These are phyloP conservation scores for Wilcoxina mikolae DNA, from an alignment of 495 filamentous ascomycete genomes.

Conservation along the genomic window DNA sequence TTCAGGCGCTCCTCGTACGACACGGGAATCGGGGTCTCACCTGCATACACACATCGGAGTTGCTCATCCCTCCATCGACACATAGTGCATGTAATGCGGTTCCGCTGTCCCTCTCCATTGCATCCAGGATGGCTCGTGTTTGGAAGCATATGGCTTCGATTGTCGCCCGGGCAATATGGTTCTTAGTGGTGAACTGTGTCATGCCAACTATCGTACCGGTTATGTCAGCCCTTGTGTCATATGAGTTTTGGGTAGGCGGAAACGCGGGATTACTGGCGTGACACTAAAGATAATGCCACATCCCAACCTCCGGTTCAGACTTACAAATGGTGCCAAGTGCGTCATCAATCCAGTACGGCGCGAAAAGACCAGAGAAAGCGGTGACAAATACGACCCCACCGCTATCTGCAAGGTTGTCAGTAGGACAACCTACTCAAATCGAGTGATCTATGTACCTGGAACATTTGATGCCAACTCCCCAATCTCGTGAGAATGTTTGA, in stretches of 20 bases:
- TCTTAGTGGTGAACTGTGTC: slow-evolving; percentile 76
- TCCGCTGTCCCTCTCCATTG: slow-evolving; percentile 83
- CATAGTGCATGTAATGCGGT: slow-evolving; percentile 62
- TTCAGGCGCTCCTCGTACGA: slow-evolving; percentile 12
- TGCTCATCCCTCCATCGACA: slow-evolving; percentile 90
- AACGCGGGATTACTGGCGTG: no score
- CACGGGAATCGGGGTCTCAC: no score
- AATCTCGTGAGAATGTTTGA: slow-evolving; percentile 61
- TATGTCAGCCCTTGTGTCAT: neutral
- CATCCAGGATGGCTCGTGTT: slow-evolving; percentile 84
- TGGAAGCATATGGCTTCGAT: slow-evolving; percentile 93
- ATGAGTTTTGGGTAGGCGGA: no score
- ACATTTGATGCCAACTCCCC: slow-evolving; percentile 63
- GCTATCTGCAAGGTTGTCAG: slow-evolving; percentile 40
- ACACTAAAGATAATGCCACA: no score
- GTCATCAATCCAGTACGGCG: slow-evolving; percentile 98
- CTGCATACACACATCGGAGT: slow-evolving; percentile 91
- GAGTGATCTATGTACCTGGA: neutral
- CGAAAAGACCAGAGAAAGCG: slow-evolving; percentile 89
- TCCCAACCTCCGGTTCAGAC: no score
- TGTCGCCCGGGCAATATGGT: slow-evolving; percentile 85
- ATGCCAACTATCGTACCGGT: slow-evolving; percentile 57
- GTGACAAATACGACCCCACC: slow-evolving; percentile 91
- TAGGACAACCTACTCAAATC: neutral
- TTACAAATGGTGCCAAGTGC: slow-evolving; percentile 79